Conservation (phyloP, 2,329 filamentous ascomycete genomes). For the Aspergillus sp. region DNA sequence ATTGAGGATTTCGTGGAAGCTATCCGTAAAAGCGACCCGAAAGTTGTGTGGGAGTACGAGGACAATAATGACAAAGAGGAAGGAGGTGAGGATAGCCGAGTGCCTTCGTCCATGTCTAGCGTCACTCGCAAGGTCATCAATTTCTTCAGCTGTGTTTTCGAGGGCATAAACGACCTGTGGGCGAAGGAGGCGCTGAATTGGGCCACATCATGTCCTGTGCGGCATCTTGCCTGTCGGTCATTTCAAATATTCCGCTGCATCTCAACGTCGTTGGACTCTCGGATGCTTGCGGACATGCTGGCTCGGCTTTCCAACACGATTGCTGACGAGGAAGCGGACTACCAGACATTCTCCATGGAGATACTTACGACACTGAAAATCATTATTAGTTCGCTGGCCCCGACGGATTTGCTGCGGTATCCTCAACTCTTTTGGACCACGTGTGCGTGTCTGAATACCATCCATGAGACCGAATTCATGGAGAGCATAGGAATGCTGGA, state of each 20-base stretch:
- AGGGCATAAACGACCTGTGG: conserved; percentile 84
- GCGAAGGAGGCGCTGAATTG: conserved; percentile 81
- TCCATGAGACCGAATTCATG: conserved; percentile 89
- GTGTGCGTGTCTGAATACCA: conserved; percentile 90
- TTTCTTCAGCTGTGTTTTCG: conserved; percentile 76
- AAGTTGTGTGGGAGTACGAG: conserved; percentile 88
- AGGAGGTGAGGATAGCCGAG: conserved; percentile 65
- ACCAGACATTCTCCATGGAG: conserved; percentile 95
- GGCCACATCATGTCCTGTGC: conserved; percentile 93
- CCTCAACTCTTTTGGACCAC: conserved; percentile 97
- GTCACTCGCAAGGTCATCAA: conserved; percentile 73
- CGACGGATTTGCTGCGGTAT: conserved; percentile 72
- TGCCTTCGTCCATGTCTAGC: conserved; percentile 78
- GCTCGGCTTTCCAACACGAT: conserved; percentile 92
- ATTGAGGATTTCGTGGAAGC: conserved; percentile 84
- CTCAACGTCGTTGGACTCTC: conserved; percentile 76
- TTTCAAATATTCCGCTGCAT: conserved; percentile 97
- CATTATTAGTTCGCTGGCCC: conserved; percentile 74
- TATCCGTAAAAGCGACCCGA: conserved; percentile 72
- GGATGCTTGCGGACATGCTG: conserved; percentile 96
- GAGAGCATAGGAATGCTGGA: conserved; percentile 89
- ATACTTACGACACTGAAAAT: conserved; percentile 90
- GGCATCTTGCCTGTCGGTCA: conserved; percentile 89
- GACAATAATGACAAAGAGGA: conserved; percentile 72
- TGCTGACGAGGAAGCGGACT: conserved; percentile 86